Evolutionary conservation across 331 rosid genomes (phyloP).

Genomic region (Spiraea crenata): DNA sequence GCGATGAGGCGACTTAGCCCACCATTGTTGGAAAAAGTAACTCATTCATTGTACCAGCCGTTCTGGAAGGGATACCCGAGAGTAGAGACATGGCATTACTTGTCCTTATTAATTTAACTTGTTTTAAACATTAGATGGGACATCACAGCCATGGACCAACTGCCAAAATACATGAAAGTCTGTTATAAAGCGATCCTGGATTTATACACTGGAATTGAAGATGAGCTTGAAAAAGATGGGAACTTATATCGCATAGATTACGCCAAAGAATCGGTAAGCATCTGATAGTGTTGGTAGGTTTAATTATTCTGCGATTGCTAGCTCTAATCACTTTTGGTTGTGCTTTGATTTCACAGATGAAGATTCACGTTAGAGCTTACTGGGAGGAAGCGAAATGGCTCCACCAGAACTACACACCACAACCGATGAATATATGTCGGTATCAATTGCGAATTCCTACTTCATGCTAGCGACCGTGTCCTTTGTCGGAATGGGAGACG

Average conservation of each 20-base stretch:
- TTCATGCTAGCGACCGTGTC: not conserved
- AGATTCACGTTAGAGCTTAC: not conserved
- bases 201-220: not conserved
- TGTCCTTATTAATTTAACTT: not conserved
- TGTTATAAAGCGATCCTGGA: not conserved
- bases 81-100: not conserved
- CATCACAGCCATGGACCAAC: not conserved
- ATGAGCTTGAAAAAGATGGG: not conserved
- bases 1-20: not conserved
- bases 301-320: too few species aligned
- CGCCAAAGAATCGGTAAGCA: not conserved
- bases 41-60: not conserved
- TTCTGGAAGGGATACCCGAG: not conserved
- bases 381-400: not conserved
- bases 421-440: not conserved
- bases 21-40: not conserved
- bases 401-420: not conserved
- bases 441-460: not conserved
- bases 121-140: not conserved
- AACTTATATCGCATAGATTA: not conserved
- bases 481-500: not conserved
- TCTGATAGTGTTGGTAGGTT: too few species aligned
- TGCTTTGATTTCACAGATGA: not conserved
- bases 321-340: too few species aligned
- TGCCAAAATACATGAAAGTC: not conserved